Evolutionary conservation across 1,284 basidiomycete genomes (phyloP), one percentile per base, ranked within the genome.

Genomic region (Rhodotorula sp.): DNA sequence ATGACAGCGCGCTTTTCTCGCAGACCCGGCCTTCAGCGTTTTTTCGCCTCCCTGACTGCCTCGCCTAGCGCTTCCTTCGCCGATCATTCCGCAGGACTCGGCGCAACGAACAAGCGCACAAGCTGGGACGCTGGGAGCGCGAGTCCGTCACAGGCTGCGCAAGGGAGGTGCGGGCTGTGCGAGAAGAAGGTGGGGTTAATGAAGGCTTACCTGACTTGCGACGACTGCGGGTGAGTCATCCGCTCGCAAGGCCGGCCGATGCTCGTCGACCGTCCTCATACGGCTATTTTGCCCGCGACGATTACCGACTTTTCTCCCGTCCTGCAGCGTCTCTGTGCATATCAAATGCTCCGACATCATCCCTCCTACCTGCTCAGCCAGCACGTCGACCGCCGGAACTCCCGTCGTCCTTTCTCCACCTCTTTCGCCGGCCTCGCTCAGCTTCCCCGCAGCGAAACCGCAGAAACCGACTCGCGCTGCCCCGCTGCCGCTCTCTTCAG

Each of bases 141-240:
- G 40, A 30, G 30, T 55, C 44, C 34, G 47, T 55, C 7, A 15
- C 22, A 8, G 37, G 28, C 75, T 76, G 69, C 73, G 34, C 46
- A 44, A 34, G 63, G 65, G 22, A 92, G 89, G 78, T 94, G 92
- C 77, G 89, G 90, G 78, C 83, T 92, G 15, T 94, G 92, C 77
- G 77, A 79, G 59, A 94, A 92, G 83, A 58, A 89, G 15, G 93
- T 94, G 57, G 91, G 91, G 22, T 89, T 74, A 24, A 70, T 89
- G 86, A 91, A 92, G 77, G 87, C 90, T 28, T 86, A 89, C 40
- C 81, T 94, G 40, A 87, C 91, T 76, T 94, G 92, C 79, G 92
- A 95, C 79, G 92, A 94, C 80, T 95, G 92, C 81, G 86, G 87
- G 28, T 78, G 40, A 53, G 68, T 53, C 11, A 16, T 34, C 4